Percentiles rank a stretch among this genome's conserved stretches.
phyloP scores from a whole-genome alignment of 768 basidiomycete genomes.

The Mycena polygramma region DNA sequence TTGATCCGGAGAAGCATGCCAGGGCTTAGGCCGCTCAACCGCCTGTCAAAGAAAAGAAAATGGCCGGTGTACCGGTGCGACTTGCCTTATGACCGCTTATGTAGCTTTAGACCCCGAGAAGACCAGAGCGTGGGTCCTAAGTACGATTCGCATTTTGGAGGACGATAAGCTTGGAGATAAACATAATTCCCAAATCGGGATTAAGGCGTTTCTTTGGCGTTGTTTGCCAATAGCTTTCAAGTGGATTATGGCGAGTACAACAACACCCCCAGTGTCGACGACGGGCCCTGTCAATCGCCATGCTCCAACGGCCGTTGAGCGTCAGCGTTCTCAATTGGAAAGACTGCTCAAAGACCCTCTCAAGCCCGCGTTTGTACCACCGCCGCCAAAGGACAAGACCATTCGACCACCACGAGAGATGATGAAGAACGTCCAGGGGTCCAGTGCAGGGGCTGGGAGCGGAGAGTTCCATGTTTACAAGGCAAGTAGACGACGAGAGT shows the following conservation, averaged over 20 bases:
- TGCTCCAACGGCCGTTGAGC: conserved; percentile 66
- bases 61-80: no score
- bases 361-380: conserved; percentile 84
- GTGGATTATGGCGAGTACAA: background rate
- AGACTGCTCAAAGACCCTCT: conserved; percentile 91
- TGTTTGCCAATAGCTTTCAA: background rate
- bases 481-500: conserved; percentile 92
- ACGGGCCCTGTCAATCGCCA: conserved; percentile 57
- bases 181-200: conserved; percentile 1
- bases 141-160: background rate
- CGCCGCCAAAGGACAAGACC: conserved; percentile 85
- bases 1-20: background rate
- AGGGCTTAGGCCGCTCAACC: no score
- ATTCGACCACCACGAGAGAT: conserved; percentile 89
- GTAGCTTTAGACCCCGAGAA: no score
- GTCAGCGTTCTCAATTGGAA: conserved; percentile 78
- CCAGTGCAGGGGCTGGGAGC: conserved; percentile 95
- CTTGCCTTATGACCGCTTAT: no score
- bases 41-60: no score
- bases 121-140: no score
- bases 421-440: conserved; percentile 99
- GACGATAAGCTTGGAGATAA: no score
- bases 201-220: conserved; percentile 16
- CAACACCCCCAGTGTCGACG: conserved; percentile 38
- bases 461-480: conserved; percentile 99